A percentile compares a stretch with the other conserved stretches of the same genome.
phyloP scores from a whole-genome alignment of 1,139 yeast species.

The Pichiaceae sp. region DNA sequence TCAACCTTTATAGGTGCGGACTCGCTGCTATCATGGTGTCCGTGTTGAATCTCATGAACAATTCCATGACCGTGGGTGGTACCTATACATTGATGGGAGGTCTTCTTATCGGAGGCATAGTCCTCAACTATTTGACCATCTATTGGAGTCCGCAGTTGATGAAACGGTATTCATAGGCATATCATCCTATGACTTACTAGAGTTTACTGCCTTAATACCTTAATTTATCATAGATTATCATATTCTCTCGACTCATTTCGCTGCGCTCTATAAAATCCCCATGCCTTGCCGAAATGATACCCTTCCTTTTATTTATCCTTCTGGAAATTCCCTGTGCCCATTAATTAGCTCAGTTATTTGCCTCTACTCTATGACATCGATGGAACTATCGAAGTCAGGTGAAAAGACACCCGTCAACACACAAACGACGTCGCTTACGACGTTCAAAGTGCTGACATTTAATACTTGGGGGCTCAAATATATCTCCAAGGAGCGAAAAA shows the following conservation, averaged over 20 bases:
- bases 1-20: slow-evolving; percentile 53
- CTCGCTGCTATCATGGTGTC: slow-evolving; percentile 57
- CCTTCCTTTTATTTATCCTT: no score
- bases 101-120: slow-evolving; percentile 18
- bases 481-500: slow-evolving; percentile 60
- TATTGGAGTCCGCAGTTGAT: slow-evolving; percentile 8
- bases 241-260: no score
- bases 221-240: no score
- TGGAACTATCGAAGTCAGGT: neutral
- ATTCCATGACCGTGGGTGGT: slow-evolving; percentile 50
- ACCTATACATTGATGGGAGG: slow-evolving; percentile 52
- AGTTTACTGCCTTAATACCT: neutral
- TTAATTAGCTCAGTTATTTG: no score
- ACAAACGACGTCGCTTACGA: slow-evolving; percentile 1
- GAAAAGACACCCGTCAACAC: neutral
- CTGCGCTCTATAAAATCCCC: no score
- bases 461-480: slow-evolving; percentile 88
- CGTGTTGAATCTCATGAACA: slow-evolving; percentile 48
- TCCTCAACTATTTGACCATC: slow-evolving; percentile 11
- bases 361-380: neutral
- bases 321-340: no score
- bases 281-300: no score
- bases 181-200: no score
- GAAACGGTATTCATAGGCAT: neutral
- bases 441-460: slow-evolving; percentile 49